Evolutionary conservation across 2,329 filamentous ascomycete species (phyloP).

Genomic region (Cryphonectria carpinicola): DNA sequence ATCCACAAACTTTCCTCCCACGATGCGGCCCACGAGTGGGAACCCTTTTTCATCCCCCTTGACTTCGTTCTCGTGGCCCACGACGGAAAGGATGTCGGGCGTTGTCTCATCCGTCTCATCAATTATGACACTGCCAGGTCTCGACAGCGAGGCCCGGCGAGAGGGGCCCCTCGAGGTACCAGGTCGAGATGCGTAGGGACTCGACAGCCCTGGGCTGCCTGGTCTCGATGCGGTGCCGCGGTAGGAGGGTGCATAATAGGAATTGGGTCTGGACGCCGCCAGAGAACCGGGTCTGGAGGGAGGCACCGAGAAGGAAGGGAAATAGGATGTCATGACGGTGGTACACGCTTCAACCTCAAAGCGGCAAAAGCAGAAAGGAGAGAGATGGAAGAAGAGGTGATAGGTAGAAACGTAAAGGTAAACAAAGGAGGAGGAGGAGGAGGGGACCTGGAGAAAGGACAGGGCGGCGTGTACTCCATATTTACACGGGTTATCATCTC

Average conservation of each 20-base stretch:
- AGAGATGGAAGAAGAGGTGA: not conserved
- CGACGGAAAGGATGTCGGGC: constrained; percentile 24
- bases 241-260: constrained; percentile 17
- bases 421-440: not conserved
- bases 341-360: constrained; percentile 1
- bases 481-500: constrained; percentile 22
- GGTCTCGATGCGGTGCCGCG: constrained; percentile 18
- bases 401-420: constrained; percentile 6
- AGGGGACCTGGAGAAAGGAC: constrained; percentile 23
- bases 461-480: constrained; percentile 3
- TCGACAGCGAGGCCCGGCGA: constrained; percentile 15
- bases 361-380: constrained; percentile 5
- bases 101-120: constrained; percentile 25
- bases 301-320: constrained; percentile 26
- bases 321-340: constrained; percentile 24
- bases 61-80: constrained; percentile 20
- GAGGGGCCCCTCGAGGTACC: constrained; percentile 23
- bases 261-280: constrained; percentile 27
- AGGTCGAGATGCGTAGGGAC: constrained; percentile 24
- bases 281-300: constrained; percentile 27
- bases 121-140: constrained; percentile 18
- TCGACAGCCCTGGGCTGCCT: constrained; percentile 15
- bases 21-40: constrained; percentile 39
- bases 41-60: constrained; percentile 29
- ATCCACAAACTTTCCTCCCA: constrained; percentile 44